A percentile compares a stretch with the other conserved stretches of the same genome.
Conservation (phyloP, 73 alveolate species). For the Urostyla sp. region DNA sequence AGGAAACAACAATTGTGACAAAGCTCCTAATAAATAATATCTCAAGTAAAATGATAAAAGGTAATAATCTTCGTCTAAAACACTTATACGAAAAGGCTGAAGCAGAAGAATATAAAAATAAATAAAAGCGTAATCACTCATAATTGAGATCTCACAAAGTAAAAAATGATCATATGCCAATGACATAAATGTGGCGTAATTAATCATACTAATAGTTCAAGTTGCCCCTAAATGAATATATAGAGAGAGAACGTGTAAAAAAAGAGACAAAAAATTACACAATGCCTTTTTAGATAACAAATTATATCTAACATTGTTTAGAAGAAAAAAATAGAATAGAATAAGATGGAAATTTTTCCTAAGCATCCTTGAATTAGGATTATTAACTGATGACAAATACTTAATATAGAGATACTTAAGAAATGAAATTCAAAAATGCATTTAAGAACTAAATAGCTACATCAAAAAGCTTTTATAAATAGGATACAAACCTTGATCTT, state of each 20-base stretch:
- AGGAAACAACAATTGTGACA: slow-evolving; percentile 8
- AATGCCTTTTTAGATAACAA: slow-evolving; percentile 6
- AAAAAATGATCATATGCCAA: neutral
- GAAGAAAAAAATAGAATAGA: neutral
- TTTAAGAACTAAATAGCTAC: neutral
- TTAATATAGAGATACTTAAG: neutral
- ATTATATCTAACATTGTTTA: neutral
- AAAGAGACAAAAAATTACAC: neutral
- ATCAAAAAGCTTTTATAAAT: neutral
- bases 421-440: neutral
- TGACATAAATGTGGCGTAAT: slow-evolving; percentile 8
- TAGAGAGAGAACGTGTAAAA: slow-evolving; percentile 17
- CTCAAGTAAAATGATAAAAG: slow-evolving; percentile 4
- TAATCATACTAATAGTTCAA: slow-evolving; percentile 6
- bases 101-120: slow-evolving; percentile 17
- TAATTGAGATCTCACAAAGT: neutral
- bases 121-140: neutral
- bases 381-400: neutral
- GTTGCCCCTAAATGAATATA: slow-evolving; percentile 16
- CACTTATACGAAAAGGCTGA: neutral
- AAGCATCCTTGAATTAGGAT: neutral
- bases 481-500: neutral
- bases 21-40: slow-evolving; percentile 17
- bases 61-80: neutral
- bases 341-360: neutral